Percentiles rank a stretch among this genome's conserved stretches.
Evolutionary conservation across 805 yeast genomes (phyloP).

Genomic region (Hanseniaspora vineae): DNA sequence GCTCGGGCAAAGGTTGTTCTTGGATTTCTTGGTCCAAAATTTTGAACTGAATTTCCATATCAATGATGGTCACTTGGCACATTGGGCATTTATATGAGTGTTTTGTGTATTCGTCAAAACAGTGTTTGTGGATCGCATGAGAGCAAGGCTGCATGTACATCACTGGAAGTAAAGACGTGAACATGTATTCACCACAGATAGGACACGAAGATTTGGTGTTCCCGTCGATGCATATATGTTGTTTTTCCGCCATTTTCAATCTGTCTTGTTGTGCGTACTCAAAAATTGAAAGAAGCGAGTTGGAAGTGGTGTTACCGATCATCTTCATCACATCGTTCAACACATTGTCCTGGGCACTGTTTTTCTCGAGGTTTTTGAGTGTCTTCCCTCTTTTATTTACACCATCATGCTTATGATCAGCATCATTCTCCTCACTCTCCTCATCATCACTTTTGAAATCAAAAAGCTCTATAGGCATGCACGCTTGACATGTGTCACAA

Average conservation of each 20-base stretch:
- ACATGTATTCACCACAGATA: constrained; percentile 83
- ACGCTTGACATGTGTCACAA: constrained; percentile 80
- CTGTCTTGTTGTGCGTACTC: background rate
- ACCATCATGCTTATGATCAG: too few relatives aligned
- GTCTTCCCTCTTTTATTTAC: too few relatives aligned
- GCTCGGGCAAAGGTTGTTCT: constrained; percentile 67
- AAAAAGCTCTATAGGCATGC: constrained; percentile 67
- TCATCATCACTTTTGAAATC: constrained; percentile 23
- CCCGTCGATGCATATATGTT: constrained; percentile 71
- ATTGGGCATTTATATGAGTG: constrained; percentile 86
- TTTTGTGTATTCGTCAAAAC: constrained; percentile 71
- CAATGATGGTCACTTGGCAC: constrained; percentile 71
- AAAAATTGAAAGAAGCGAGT: background rate
- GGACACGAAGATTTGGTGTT: constrained; percentile 89
- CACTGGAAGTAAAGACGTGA: constrained; percentile 67
- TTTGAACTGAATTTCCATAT: constrained; percentile 82
- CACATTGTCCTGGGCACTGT: background rate
- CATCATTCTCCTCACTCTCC: background rate
- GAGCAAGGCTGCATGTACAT: constrained; percentile 86
- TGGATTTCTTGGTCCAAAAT: constrained; percentile 74
- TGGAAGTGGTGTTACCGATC: background rate
- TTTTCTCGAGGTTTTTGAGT: too few relatives aligned
- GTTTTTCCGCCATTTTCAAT: background rate
- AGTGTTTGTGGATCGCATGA: constrained; percentile 79
- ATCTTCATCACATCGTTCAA: constrained; percentile 1